Evolutionary conservation across 2,329 filamentous ascomycete genomes (phyloP).

Genomic region (Lasiodiplodia sp.): DNA sequence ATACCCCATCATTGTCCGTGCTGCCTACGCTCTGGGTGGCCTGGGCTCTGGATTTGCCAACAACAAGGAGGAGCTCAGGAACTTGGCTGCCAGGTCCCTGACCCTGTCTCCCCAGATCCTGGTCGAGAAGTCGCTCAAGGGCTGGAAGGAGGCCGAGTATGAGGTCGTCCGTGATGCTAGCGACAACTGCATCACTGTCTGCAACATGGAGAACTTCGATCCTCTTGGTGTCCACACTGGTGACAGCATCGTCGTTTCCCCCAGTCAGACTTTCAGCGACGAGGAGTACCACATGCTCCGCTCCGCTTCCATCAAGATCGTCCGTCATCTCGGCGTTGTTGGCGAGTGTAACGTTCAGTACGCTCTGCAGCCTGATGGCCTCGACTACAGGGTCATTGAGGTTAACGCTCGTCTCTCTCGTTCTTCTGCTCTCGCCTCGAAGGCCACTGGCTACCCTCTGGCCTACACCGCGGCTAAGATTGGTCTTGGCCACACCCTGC

Average conservation of each 20-base stretch:
- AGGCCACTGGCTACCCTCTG: conserved; percentile 96
- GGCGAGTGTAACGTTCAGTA: conserved; percentile 99
- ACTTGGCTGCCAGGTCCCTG: conserved; percentile 90
- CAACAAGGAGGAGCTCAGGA: conserved; percentile 90
- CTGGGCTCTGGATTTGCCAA: conserved; percentile 95
- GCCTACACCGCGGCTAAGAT: conserved; percentile 99
- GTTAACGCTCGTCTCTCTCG: conserved; percentile 98
- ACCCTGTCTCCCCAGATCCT: conserved; percentile 95
- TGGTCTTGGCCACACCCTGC: conserved; percentile 91
- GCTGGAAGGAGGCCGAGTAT: conserved; percentile 99
- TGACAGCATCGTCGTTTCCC: conserved; percentile 97
- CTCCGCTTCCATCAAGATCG: conserved; percentile 96
- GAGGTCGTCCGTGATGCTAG: conserved; percentile 96
- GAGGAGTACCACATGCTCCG: conserved; percentile 99
- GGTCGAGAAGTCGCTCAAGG: conserved; percentile 98
- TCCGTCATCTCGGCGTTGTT: conserved; percentile 94
- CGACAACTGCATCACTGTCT: conserved; percentile 99
- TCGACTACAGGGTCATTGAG: conserved; percentile 98
- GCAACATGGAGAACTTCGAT: conserved; percentile 99
- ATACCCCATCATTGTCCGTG: conserved; percentile 97
- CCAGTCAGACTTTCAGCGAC: conserved; percentile 94
- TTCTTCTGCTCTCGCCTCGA: conserved; percentile 95
- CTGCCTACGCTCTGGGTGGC: conserved; percentile 94
- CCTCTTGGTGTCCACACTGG: conserved; percentile 97
- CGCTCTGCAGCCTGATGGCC: conserved; percentile 91